Conservation (phyloP, 495 filamentous ascomycete genomes). For the Jackrogersella minutella region DNA sequence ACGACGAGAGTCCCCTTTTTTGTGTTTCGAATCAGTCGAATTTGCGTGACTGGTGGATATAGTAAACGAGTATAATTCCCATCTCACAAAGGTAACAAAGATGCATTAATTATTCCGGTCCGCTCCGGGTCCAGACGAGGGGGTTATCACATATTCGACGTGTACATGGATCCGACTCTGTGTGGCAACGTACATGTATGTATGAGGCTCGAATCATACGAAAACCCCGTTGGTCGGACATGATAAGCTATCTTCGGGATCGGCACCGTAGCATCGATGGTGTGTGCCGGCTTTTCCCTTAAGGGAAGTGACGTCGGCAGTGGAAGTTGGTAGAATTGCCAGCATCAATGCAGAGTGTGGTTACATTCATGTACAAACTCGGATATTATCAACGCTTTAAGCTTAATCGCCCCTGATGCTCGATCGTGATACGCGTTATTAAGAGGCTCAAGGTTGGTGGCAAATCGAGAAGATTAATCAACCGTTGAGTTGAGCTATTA, state of each 20-base stretch:
- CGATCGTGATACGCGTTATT: not conserved
- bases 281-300: conserved; percentile 3
- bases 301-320: conserved; percentile 1
- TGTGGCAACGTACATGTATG: not conserved
- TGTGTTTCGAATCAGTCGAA: no score
- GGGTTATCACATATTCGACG: not conserved
- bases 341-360: not conserved
- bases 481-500: not conserved
- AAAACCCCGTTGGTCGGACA: not conserved
- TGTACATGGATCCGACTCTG: not conserved
- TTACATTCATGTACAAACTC: conserved; percentile 19
- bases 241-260: conserved; percentile 5
- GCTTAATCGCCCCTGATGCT: not conserved
- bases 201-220: not conserved
- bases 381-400: conserved; percentile 3
- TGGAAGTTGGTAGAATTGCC: not conserved
- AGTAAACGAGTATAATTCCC: no score
- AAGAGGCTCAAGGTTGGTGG: not conserved
- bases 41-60: no score
- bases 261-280: not conserved
- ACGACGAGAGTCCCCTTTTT: not conserved
- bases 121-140: not conserved
- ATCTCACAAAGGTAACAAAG: no score
- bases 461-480: not conserved
- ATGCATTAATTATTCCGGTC: not conserved